A percentile compares a stretch with the other conserved stretches of the same genome.
Evolutionary conservation across 139 green algal species (phyloP).

Genomic region (Volvox reticuliferus): DNA sequence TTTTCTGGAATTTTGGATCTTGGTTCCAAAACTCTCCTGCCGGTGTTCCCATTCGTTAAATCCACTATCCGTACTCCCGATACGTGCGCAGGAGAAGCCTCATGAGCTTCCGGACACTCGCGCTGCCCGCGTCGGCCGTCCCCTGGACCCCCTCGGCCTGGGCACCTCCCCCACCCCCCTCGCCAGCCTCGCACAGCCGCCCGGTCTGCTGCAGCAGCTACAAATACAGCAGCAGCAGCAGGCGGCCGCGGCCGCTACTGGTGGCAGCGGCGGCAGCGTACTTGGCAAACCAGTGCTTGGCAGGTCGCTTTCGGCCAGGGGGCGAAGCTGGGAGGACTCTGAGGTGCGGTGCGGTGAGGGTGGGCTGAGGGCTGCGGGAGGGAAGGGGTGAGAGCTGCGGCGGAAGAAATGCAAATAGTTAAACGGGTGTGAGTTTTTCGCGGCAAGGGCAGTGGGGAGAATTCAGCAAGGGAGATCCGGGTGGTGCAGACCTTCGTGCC

Average conservation of each 20-base stretch:
- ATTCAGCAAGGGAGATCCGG: too few species aligned
- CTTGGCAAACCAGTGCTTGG: not conserved
- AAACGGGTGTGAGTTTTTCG: too few species aligned
- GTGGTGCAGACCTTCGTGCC: too few species aligned
- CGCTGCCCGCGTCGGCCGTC: constrained; percentile 29
- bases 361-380: not conserved
- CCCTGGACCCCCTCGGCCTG: constrained; percentile 38
- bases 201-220: not conserved
- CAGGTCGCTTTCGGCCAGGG: constrained; percentile 6
- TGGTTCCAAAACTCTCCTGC: too few species aligned
- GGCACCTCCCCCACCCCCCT: not conserved
- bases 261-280: not conserved
- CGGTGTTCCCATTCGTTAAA: too few species aligned
- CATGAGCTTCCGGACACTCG: constrained; percentile 28
- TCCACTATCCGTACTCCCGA: too few species aligned
- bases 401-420: too few species aligned
- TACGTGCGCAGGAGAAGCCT: constrained; percentile 18
- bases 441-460: too few species aligned
- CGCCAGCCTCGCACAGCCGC: not conserved
- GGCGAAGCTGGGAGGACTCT: constrained; percentile 15
- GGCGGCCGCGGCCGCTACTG: not conserved
- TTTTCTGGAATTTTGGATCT: too few species aligned
- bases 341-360: not conserved
- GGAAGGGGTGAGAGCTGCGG: too few species aligned
- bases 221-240: not conserved